These are phyloP conservation scores for Trypanosoma cruzi DNA, from an alignment of 208 protist species.

Conservation along the genomic window DNA sequence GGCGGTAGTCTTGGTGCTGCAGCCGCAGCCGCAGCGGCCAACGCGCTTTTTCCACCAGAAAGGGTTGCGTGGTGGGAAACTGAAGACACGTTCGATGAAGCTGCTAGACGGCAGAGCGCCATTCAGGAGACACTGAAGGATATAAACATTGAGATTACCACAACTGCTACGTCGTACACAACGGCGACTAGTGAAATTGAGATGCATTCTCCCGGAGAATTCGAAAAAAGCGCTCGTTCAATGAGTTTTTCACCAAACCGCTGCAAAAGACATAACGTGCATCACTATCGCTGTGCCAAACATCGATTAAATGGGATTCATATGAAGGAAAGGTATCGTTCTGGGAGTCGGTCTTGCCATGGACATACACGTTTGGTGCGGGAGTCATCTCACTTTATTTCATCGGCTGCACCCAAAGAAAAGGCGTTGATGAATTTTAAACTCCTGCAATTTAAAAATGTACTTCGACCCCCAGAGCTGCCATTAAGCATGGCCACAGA, in stretches of 20 bases:
- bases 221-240: not conserved
- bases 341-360: not conserved
- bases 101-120: conserved; percentile 10
- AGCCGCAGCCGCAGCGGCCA: not conserved
- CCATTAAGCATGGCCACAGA: conserved; percentile 17
- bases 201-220: not conserved
- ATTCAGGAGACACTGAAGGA: conserved; percentile 14
- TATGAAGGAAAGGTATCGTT: not conserved
- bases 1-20: not conserved
- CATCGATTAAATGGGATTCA: conserved; percentile 12
- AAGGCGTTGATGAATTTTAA: conserved; percentile 9
- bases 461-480: conserved; percentile 39
- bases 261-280: conserved; percentile 20
- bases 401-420: conserved; percentile 10
- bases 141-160: conserved; percentile 44
- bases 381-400: conserved; percentile 5
- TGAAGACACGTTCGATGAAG: not conserved
- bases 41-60: conserved; percentile 37
- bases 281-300: conserved; percentile 30
- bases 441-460: conserved; percentile 37
- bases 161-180: conserved; percentile 71
- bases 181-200: conserved; percentile 45
- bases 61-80: conserved; percentile 82
- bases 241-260: conserved; percentile 1
- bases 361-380: not conserved